Evolutionary conservation across 805 yeast genomes (phyloP), one percentile per base, ranked within the genome.

Genomic region (Scheffersomyces ergatensis): DNA sequence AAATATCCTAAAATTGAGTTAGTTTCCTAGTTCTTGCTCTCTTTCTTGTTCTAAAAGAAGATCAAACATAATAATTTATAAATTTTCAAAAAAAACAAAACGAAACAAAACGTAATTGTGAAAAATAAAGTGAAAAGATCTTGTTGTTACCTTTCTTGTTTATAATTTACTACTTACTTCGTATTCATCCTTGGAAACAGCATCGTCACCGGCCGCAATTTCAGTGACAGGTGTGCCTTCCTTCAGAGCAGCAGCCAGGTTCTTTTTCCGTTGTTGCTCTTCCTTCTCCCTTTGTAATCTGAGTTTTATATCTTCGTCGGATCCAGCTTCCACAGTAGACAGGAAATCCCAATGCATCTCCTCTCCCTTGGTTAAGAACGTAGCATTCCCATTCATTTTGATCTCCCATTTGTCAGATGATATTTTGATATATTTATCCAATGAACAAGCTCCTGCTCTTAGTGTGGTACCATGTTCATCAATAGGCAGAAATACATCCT

Each of bases 271-370:
- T 34, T 29, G 15, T 27, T 31, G 26, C 11, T 40, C 36, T 31
- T 45, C 40, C 37, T 37, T 14, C 20, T 43, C 36, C 38, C 44
- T 38, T 39, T 49, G 38, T 40, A 47, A 39, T 47, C 89, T 73
- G 13, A 77, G 76, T 49, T 76, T 78, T 39, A 89, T 80, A 60
- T 89, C 97, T 37, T 84, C 95, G 47, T 83, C 88, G 3, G 95
- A 85, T 9, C 97, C 97, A 5, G 97, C 96, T 64, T 88, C 96
- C 49, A 78, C 83, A 15, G 78, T 80, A 42, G 62, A 71, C 53
- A 77, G 78, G 67, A 89, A 92, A 51, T 83, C 80, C 97, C 97
- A 90, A 56, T 87, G 83, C 95, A 89, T 88, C 60, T 89, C 97
- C 53, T 90, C 93, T 6, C 98, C 98, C 5, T 73, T 62, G 5